These are phyloP conservation scores for Sugiyamaella valdiviana DNA, from an alignment of 805 yeast species.

Conservation along the genomic window DNA sequence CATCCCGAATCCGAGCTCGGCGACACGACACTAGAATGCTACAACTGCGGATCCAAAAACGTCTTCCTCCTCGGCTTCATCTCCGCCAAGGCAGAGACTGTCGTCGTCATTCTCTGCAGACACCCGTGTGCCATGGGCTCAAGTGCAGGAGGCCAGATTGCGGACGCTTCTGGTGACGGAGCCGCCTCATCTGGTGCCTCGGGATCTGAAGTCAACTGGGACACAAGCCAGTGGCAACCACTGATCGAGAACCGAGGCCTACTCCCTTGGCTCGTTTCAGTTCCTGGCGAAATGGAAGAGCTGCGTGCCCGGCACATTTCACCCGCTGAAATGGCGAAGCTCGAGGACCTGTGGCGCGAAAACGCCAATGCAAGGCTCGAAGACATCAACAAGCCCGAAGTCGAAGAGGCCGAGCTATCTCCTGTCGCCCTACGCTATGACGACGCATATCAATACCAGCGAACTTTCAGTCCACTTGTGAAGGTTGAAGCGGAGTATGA, in stretches of 20 bases:
- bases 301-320: slow-evolving; percentile 51
- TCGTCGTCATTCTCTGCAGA: slow-evolving; percentile 81
- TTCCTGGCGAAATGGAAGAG: slow-evolving; percentile 59
- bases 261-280: slow-evolving; percentile 72
- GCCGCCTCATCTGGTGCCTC: background rate
- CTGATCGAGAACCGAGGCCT: slow-evolving; percentile 73
- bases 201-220: slow-evolving; percentile 55
- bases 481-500: slow-evolving; percentile 79
- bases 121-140: slow-evolving; percentile 56
- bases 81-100: slow-evolving; percentile 77
- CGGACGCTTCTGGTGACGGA: background rate
- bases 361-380: slow-evolving; percentile 65
- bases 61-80: slow-evolving; percentile 81
- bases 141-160: slow-evolving; percentile 47
- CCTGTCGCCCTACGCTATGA: slow-evolving; percentile 72
- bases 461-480: slow-evolving; percentile 77
- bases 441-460: slow-evolving; percentile 81
- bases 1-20: slow-evolving; percentile 81
- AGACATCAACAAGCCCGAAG: slow-evolving; percentile 48
- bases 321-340: slow-evolving; percentile 56
- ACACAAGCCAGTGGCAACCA: slow-evolving; percentile 80
- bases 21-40: slow-evolving; percentile 83
- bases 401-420: slow-evolving; percentile 49
- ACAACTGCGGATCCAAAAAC: slow-evolving; percentile 79
- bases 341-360: slow-evolving; percentile 78